Evolutionary conservation across 2,329 filamentous ascomycete species (phyloP), one percentile per base, ranked within the genome.

Genomic region (Penicillium sp.): DNA sequence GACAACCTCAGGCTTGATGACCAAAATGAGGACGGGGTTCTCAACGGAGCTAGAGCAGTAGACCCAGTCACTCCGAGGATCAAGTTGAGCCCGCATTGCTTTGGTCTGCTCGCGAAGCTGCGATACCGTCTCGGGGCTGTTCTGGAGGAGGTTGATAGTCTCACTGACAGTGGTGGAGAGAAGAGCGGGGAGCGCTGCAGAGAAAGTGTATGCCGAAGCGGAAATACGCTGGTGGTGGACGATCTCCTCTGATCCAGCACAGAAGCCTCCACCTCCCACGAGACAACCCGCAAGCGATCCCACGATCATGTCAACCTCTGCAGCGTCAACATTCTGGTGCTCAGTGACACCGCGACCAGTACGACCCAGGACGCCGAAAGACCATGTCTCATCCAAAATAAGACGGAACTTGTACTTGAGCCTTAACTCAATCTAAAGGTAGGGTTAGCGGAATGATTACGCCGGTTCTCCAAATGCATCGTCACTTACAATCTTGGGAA

Each of bases 391-490:
- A 74, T 99, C 95, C 37, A 99, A 87, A 64, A 98, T 96, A 55
- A 99, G 85, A 68, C 95, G 92, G 81, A 98, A 99, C 79, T 97
- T 99, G 84, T 98, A 97, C 74, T 90, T 91, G 66, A 93, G 87
- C 78, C 97, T 97, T 66, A 99, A 83, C 73, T 96, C 93, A 62
- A 98, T 83, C 89, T 91, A 64, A 4, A 49, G 19, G 56, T 11
- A 46, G 26, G 9, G 49, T 65, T 50, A 66, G 58, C 29, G 39
- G 14, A 21, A 29, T 16, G 8, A 6, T 26, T 48, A 14, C 21
- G 43, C n/a, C 16, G 25, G 51, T 14, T 33, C 11, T 10, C 19
- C 4, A 23, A 21, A 11, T 27, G 33, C 9, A 47, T 37, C 13
- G 8, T 27, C 6, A 61, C 85, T 73, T 78, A 92, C 90, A 67